Conservation (phyloP, 2,329 filamentous ascomycete species). For the Pyrenophora graminea region DNA sequence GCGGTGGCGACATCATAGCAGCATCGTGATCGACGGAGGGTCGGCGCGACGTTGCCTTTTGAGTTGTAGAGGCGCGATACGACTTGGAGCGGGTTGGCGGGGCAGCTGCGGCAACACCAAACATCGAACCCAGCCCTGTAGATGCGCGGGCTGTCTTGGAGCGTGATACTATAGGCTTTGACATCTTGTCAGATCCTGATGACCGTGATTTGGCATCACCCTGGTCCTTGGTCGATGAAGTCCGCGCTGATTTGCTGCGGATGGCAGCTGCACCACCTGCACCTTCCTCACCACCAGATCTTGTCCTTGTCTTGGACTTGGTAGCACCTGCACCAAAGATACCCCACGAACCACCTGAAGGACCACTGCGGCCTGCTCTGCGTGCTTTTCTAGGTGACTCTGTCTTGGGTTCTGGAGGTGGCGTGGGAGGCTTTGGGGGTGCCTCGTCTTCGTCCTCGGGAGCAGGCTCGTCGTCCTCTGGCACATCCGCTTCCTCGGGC, state of each 20-base stretch:
- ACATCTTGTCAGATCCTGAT: constrained; percentile 72
- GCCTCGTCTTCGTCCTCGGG: constrained; percentile 34
- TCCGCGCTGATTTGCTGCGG: constrained; percentile 61
- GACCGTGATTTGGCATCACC: constrained; percentile 67
- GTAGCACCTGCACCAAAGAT: constrained; percentile 60
- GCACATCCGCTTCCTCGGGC: constrained; percentile 23
- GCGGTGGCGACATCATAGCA: constrained; percentile 72
- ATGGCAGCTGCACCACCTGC: constrained; percentile 49
- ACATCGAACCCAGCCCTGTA: constrained; percentile 66
- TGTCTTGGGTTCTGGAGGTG: constrained; percentile 52
- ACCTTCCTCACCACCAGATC: constrained; percentile 37
- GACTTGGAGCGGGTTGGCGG: constrained; percentile 69
- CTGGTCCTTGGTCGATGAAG: constrained; percentile 57
- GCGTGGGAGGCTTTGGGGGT: constrained; percentile 52
- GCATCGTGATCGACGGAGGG: constrained; percentile 68
- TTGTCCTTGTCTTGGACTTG: constrained; percentile 48
- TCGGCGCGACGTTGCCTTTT: constrained; percentile 66
- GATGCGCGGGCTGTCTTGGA: constrained; percentile 60
- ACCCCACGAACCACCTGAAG: constrained; percentile 69
- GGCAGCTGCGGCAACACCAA: constrained; percentile 58
- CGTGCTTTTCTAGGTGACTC: constrained; percentile 72
- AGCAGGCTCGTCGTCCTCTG: constrained; percentile 27
- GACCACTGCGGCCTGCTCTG: constrained; percentile 70
- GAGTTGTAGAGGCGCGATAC: constrained; percentile 61
- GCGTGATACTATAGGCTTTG: constrained; percentile 53